Conservation (phyloP, 2,329 filamentous ascomycete genomes). For the Chaetoscypha palmicola region DNA sequence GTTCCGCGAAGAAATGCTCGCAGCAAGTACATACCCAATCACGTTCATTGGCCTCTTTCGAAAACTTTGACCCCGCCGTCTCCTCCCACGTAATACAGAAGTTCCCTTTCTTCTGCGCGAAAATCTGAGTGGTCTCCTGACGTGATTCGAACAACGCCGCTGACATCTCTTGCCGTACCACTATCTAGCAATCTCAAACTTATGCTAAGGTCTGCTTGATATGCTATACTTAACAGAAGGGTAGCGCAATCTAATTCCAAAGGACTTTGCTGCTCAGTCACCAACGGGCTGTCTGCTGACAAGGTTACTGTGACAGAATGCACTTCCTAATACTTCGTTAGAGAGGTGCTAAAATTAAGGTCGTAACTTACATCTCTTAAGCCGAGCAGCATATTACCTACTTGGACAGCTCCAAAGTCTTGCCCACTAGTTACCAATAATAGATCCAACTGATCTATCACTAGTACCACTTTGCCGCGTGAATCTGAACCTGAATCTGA, state of each 20-base stretch:
- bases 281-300: slow-evolving; percentile 66
- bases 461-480: slow-evolving; percentile 47
- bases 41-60: slow-evolving; percentile 59
- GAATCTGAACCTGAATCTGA: slow-evolving; percentile 3
- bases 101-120: slow-evolving; percentile 55
- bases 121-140: slow-evolving; percentile 40
- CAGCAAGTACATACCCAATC: too few relatives aligned
- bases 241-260: slow-evolving; percentile 65
- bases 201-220: slow-evolving; percentile 65
- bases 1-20: too few relatives aligned
- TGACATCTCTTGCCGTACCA: slow-evolving; percentile 83
- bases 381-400: slow-evolving; percentile 50
- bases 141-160: slow-evolving; percentile 75
- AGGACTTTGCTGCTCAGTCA: slow-evolving; percentile 52
- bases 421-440: slow-evolving; percentile 52
- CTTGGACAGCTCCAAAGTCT: slow-evolving; percentile 36
- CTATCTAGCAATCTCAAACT: slow-evolving; percentile 74
- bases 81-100: slow-evolving; percentile 71
- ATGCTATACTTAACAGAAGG: slow-evolving; percentile 66
- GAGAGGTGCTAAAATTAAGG: too few relatives aligned
- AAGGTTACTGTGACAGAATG: slow-evolving; percentile 61
- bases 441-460: slow-evolving; percentile 61
- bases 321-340: slow-evolving; percentile 52
- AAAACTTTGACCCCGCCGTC: slow-evolving; percentile 81
- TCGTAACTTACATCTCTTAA: slow-evolving; percentile 54